Base-by-base conservation (phyloP, 805 yeast species). In the Nakazawaea laoshanensis region DNA sequence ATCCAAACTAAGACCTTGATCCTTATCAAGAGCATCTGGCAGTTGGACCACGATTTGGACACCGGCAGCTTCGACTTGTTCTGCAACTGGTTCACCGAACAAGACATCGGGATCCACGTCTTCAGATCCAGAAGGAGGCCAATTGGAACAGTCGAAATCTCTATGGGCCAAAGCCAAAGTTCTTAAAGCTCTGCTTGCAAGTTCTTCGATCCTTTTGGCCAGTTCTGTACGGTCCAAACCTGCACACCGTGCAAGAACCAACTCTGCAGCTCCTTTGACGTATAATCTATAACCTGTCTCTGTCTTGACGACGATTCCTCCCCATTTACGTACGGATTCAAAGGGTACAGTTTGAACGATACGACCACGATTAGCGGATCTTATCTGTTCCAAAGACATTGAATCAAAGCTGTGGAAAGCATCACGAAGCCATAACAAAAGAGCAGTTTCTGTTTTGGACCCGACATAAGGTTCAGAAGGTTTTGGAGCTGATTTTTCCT, bases 261-360 rank as follows among this genome's bases (percentile, higher is more conserved):
- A 71, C 57, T 92, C 99, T 1, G 96, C 88, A 2, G 98, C 98
- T 42, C 99, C 98, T 60, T 92, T 92, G 37, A 84, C 61, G 42
- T 70, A 78, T 34, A 86, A 60, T 36, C 92, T 67, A 52, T 56
- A 79, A 1, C 63, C 46, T 12, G 61, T 63, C 7, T 65, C 65
- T 10, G 59, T 54, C 33, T 66, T 65, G 32, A 79, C 66, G 5
- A 87, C 77, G 14, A 86, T 57, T 27, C 92, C 95, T 48, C 94
- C 85, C 89, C 95, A 92, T 61, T 92, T 92, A 48, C 94, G 69
- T 3, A 84, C 67, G 38, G 95, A 83, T 59, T 92, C 97, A 52
- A 92, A 92, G 1, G 98, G 96, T 36, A 88, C 74, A 4, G 74
- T 61, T 55, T 85, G 94, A 2, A 68, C 81, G 24, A 83, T 57